Evolutionary conservation across 495 filamentous ascomycete species (phyloP), one percentile per base, ranked within the genome.

Genomic region (Physcia stellaris): DNA sequence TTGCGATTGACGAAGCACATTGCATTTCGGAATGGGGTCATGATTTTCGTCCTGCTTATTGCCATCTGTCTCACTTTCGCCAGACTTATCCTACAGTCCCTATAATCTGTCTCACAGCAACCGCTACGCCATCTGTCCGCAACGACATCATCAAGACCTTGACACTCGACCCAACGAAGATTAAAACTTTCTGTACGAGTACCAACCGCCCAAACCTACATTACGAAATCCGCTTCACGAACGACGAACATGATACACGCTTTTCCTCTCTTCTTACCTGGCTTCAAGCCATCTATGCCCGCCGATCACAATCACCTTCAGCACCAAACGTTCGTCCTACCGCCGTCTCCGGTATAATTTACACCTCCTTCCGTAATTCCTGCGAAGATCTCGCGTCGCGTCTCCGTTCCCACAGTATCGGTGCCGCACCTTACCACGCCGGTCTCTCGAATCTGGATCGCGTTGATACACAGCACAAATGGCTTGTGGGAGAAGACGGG

Each of bases 21-120:
- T 95, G 88, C 55, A 94, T 96, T 46, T 87, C 80, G 7, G 87
- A 96, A 76, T 96, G 88, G 88, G 88, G 88, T 13, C 87, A 96
- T 54, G 88, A 96, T 56, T 96, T 96, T 51, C 80, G 88, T n/a
- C 81, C 80, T 13, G 79, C 85, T 23, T 95, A 94, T 59, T 83
- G 85, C 47, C 69, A 79, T 18, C 70, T 96, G n/a, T 76, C 75
- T 5, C 94, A 82, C 75, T 93, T 96, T 63, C 83, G 80, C 43
- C 64, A 70, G 20, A 74, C 74, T 16, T 81, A 83, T 42, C 86
- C 86, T 0, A 65, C 78, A 20, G 83, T 94, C 1, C 86, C 88
- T 17, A 78, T 95, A 22, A 93, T 86, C 46, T 88, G 84, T 33
- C 67, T 93, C 13, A 96, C 88, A 0, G 88, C 88, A 3, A 94